phyloP scores from a whole-genome alignment of 2,329 filamentous ascomycete species.

The Neocucurbitaria cava region DNA sequence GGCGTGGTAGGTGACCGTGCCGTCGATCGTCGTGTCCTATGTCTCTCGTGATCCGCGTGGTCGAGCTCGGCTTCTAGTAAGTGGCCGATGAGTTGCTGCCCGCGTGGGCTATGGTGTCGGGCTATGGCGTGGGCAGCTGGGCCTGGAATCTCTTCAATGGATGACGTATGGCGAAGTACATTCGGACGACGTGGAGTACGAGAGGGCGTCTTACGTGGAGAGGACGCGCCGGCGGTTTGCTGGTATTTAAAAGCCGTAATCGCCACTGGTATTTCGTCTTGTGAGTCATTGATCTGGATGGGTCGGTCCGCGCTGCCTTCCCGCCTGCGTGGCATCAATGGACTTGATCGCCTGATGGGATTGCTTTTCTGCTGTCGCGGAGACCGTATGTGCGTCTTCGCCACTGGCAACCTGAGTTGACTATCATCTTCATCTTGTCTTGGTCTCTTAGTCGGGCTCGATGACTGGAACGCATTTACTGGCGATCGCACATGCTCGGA shows the following conservation, averaged over 20 bases:
- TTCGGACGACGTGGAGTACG: background rate
- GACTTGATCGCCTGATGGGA: background rate
- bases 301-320: conserved; percentile 26
- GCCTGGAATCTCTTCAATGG: conserved; percentile 9
- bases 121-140: background rate
- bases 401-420: background rate
- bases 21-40: background rate
- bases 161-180: background rate
- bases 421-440: conserved; percentile 1
- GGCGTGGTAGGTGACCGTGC: background rate
- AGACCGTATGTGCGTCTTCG: conserved; percentile 1
- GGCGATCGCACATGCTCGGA: background rate
- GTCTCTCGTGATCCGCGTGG: conserved; percentile 1
- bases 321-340: background rate
- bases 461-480: background rate
- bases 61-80: background rate
- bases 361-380: background rate
- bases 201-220: background rate
- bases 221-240: background rate
- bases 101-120: background rate
- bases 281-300: conserved; percentile 38
- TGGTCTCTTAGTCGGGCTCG: conserved; percentile 8
- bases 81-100: background rate
- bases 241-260: background rate
- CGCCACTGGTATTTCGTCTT: conserved; percentile 13